A percentile compares a stretch with the other conserved stretches of the same genome.
Conservation (phyloP, 345 rosid genomes). For the Eucalyptus sp. region DNA sequence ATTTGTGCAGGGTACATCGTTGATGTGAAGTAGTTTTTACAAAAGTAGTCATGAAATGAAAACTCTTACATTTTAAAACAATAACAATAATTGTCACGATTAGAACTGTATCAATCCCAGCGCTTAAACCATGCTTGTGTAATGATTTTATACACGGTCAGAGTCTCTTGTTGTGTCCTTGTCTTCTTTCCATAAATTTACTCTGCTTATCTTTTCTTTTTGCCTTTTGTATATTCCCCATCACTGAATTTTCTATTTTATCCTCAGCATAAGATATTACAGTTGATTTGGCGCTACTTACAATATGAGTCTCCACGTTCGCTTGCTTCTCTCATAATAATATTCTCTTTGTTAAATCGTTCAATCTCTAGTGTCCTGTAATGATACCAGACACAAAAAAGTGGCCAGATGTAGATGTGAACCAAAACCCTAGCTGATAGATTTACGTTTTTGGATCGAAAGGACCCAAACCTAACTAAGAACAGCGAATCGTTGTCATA, state of each 20-base stretch:
- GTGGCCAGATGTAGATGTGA: neutral
- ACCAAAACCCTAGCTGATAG: neutral
- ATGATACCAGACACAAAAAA: neutral
- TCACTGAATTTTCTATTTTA: neutral
- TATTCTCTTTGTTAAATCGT: neutral
- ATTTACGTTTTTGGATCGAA: neutral
- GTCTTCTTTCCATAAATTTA: neutral
- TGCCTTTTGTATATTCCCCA: neutral
- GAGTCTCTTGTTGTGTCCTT: neutral
- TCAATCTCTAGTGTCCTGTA: neutral
- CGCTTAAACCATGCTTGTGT: neutral
- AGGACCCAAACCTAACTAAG: neutral
- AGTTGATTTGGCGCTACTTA: neutral
- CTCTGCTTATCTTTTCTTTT: neutral
- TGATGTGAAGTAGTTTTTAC: neutral
- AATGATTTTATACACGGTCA: neutral
- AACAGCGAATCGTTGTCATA: neutral
- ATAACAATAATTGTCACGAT: neutral
- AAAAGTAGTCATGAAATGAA: neutral
- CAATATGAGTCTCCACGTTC: neutral
- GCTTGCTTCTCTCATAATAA: neutral
- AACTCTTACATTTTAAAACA: neutral
- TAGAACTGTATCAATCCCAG: neutral
- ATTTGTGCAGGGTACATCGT: neutral
- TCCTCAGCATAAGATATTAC: neutral